A percentile compares a stretch with the other conserved stretches of the same genome.
Conservation (phyloP, 108 stramenopile species). For the Fragilaria crotonensis region DNA sequence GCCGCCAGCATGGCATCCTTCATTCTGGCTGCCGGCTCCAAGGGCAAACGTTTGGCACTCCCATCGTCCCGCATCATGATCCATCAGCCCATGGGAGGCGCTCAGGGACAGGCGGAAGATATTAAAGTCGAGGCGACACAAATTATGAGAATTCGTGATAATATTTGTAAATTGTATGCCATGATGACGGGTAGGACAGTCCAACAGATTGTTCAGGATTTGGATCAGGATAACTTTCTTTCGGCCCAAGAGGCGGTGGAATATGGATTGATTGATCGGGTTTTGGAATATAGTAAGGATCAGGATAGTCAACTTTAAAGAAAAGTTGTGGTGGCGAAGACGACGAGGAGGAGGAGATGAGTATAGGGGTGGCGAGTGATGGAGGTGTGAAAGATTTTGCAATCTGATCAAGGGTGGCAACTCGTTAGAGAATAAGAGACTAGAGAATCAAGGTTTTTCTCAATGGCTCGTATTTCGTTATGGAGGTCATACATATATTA, state of each 20-base stretch:
- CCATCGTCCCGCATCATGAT: slow-evolving; percentile 96
- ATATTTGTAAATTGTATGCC: slow-evolving; percentile 94
- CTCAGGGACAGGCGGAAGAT: slow-evolving; percentile 97
- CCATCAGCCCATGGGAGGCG: slow-evolving; percentile 99
- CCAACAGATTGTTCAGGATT: slow-evolving; percentile 82
- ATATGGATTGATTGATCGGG: slow-evolving; percentile 93
- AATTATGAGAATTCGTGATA: slow-evolving; percentile 97
- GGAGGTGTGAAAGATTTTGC: too few relatives aligned
- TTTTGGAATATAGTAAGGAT: slow-evolving; percentile 74
- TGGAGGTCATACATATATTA: too few relatives aligned
- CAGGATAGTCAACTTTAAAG: slow-evolving; percentile 39
- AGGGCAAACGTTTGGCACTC: slow-evolving; percentile 90
- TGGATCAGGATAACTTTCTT: slow-evolving; percentile 98
- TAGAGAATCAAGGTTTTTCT: too few relatives aligned
- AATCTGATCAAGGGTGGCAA: too few relatives aligned
- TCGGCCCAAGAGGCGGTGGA: slow-evolving; percentile 91
- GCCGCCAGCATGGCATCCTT: slow-evolving; percentile 98
- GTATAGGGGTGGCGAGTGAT: too few relatives aligned
- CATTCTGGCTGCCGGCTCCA: slow-evolving; percentile 92
- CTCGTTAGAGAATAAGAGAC: too few relatives aligned
- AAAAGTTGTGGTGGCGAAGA: too few relatives aligned
- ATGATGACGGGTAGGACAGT: slow-evolving; percentile 96
- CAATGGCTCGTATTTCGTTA: too few relatives aligned
- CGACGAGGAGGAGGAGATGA: too few relatives aligned
- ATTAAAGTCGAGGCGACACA: slow-evolving; percentile 97